Base-by-base conservation (phyloP, 2,329 filamentous ascomycete genomes). In the Colletotrichum spinosum region DNA sequence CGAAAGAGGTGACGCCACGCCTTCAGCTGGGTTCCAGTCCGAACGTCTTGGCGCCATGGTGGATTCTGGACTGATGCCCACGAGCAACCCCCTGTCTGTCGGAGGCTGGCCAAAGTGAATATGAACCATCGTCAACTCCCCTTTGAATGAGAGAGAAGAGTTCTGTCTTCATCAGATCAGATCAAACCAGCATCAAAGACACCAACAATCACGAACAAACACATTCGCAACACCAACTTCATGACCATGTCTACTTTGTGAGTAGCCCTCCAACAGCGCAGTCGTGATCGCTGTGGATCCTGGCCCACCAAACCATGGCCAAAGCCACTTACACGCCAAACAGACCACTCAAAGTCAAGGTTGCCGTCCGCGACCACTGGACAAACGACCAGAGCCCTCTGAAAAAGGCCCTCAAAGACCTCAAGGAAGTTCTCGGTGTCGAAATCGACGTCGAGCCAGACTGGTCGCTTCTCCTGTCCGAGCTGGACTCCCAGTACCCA, bases 291-390 rank as follows among this genome's bases (percentile, higher is more conserved):
- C 46, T 37, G 45, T 37, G 46, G 15, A 12, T 17, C 54, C 33
- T 33, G 13, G 15, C 11, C 46, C 51, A 42, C 7, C 39, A 44
- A 51, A 12, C 59, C n/a, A n/a, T 15, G 45, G 48, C 25, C 25
- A 25, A 25, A 25, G 25, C 25, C 25, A 51, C 42, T 53, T 38
- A 56, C 39, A 61, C 39, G 12, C 34, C 17, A 13, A 38, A 25
- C 49, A 84, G 81, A 51, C 80, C 82, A 0, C 73, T 83, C 55
- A 80, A 80, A 68, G 74, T 79, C 48, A 78, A 78, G 59, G 64
- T 82, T 65, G 75, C 74, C 46, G 74, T 84, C 68, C 80, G 81
- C 35, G 80, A 84, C 67, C 69, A 74, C 55, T 84, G 81, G 81
- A 72, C 75, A 37, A 77, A 73, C 10, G 60, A 72, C 8, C 72